Evolutionary conservation across 768 basidiomycete species (phyloP), one percentile per base, ranked within the genome.

Genomic region (Rhodosporidiobolus odoratus): DNA sequence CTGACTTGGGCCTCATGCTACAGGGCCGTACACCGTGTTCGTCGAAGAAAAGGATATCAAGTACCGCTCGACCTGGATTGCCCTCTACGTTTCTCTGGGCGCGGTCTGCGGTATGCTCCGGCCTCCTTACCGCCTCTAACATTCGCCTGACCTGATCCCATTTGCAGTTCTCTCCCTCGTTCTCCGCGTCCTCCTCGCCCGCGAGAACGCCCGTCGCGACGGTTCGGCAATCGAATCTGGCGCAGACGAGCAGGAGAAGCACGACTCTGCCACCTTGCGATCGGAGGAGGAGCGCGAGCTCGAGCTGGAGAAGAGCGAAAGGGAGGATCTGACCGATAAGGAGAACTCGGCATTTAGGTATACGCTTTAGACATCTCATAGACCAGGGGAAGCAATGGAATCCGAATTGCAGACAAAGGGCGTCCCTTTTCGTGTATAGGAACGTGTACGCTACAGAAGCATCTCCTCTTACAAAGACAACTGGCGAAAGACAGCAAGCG

Each of bases 141-240:
- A n/a, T n/a, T n/a, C n/a, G n/a, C n/a, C n/a, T n/a, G 40, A n/a
- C 32, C 19, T 21, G 19, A 12, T 4, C 32, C 10, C 43, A 12
- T 35, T 7, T n/a, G 40, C 58, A 41, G 72, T 85, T 87, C 25
- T 84, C 82, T 15, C 84, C 83, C 75, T 27, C 84, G 82, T 15
- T 84, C 83, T 75, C 30, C 48, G 71, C 58, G 27, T 60, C 54
- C 27, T 60, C 38, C n/a, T 64, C 41, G 6, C 21, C 8, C 43
- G 58, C 25, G 70, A 71, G 56, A 71, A 71, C 50, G 23, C 32
- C 21, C 25, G 30, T 8, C 57, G 65, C 16, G 65, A 66, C 47
- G 65, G 57, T 34, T 38, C 23, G 19, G 38, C 54, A 12, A 12
- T 35, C 54, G 5, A 16, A 19, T n/a, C n/a, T n/a, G n/a, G n/a